Conservation (phyloP, 1,284 basidiomycete species). For the Tremellales sp. region DNA sequence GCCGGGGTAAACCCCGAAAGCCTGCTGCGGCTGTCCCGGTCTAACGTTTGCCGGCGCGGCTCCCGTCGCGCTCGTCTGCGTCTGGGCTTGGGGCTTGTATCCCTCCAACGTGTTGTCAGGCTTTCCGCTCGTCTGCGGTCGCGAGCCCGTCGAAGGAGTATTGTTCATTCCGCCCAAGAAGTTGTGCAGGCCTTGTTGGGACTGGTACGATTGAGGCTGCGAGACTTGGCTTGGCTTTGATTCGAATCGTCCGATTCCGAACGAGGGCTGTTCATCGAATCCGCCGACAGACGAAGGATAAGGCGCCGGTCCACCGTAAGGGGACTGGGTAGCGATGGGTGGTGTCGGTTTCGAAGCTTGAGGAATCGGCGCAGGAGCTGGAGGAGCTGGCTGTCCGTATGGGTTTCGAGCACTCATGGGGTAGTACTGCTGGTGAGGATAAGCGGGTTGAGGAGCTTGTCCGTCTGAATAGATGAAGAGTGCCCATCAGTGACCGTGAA, state of each 20-base stretch:
- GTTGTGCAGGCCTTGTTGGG: constrained; percentile 34
- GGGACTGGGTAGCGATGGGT: constrained; percentile 35
- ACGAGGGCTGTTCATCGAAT: constrained; percentile 38
- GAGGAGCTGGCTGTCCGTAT: constrained; percentile 45
- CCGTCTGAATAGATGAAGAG: too few relatives aligned
- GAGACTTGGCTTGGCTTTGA: constrained; percentile 5
- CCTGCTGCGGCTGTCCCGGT: constrained; percentile 16
- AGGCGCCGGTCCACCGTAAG: constrained; percentile 41
- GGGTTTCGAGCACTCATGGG: constrained; percentile 43
- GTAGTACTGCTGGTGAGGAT: constrained; percentile 50
- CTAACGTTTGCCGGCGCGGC: constrained; percentile 7
- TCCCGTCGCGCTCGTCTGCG: constrained; percentile 9
- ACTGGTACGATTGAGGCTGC: constrained; percentile 17
- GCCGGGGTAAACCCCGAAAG: constrained; percentile 25
- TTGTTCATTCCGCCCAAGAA: constrained; percentile 30
- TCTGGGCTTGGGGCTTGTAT: constrained; percentile 31
- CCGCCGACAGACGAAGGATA: constrained; percentile 36
- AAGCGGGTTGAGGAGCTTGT: constrained; percentile 45
- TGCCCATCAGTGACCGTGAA: constrained; percentile 7
- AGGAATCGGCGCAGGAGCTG: constrained; percentile 38
- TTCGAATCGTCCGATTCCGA: constrained; percentile 6
- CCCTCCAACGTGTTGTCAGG: constrained; percentile 40
- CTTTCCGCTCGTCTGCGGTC: constrained; percentile 29
- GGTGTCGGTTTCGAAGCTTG: constrained; percentile 34
- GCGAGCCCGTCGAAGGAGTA: constrained; percentile 15